A percentile compares a stretch with the other conserved stretches of the same genome.
phyloP scores from a whole-genome alignment of 1,139 yeast species.

The Maudiozyma humilis region DNA sequence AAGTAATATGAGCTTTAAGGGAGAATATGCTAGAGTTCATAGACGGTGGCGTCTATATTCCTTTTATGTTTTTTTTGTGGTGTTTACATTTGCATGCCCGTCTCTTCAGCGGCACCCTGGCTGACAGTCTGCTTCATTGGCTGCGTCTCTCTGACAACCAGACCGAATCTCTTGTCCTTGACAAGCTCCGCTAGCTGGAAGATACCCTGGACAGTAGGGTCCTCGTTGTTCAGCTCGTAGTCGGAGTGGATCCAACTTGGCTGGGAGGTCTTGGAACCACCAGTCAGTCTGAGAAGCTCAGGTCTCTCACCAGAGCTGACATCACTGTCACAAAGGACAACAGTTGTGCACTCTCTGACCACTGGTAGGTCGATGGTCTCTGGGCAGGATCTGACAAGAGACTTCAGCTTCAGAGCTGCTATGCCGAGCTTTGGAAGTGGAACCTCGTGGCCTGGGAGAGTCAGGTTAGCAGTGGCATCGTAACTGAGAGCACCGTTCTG shows the following conservation, averaged over 20 bases:
- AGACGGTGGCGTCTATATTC: too few relatives aligned
- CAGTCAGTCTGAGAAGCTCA: slow-evolving; percentile 70
- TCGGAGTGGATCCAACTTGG: slow-evolving; percentile 87
- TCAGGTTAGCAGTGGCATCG: slow-evolving; percentile 52
- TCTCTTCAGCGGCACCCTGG: slow-evolving; percentile 6
- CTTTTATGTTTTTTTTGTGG: too few relatives aligned
- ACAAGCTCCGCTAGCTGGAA: slow-evolving; percentile 48
- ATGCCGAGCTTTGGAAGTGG: slow-evolving; percentile 67
- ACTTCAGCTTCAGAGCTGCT: slow-evolving; percentile 54
- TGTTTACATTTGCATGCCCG: slow-evolving; percentile 16
- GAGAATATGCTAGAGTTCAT: too few relatives aligned
- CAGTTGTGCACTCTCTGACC: slow-evolving; percentile 74
- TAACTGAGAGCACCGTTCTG: slow-evolving; percentile 58
- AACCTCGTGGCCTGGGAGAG: slow-evolving; percentile 63
- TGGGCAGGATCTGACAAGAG: slow-evolving; percentile 48
- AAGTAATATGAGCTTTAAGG: background rate
- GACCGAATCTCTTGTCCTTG: slow-evolving; percentile 61
- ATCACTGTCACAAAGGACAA: slow-evolving; percentile 45
- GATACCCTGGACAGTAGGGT: slow-evolving; percentile 39
- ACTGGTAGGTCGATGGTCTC: slow-evolving; percentile 42
- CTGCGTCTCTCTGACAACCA: slow-evolving; percentile 52
- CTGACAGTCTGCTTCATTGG: slow-evolving; percentile 36
- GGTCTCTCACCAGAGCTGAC: slow-evolving; percentile 38
- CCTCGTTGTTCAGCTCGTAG: slow-evolving; percentile 43
- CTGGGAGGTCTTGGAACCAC: slow-evolving; percentile 56